A percentile compares a stretch with the other conserved stretches of the same genome.
Conservation (phyloP, 2,329 filamentous ascomycete species). For the Penicillium sp. region DNA sequence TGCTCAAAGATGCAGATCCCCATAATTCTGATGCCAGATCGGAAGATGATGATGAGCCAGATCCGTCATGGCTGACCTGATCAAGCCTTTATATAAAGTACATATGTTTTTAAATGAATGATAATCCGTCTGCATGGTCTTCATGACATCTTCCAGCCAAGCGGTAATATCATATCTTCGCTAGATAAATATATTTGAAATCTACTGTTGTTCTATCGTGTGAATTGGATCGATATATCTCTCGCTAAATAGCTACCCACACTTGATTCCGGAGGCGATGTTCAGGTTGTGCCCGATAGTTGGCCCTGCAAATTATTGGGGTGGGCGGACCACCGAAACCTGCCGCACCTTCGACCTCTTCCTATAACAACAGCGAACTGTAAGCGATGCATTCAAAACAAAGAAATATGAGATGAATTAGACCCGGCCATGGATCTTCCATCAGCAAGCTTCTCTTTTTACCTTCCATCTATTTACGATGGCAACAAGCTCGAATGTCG, state of each 20-base stretch:
- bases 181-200: neutral
- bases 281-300: neutral
- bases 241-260: neutral
- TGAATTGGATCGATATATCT: neutral
- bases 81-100: conserved; percentile 12
- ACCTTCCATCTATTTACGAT: conserved; percentile 77
- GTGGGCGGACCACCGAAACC: neutral
- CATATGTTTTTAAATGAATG: neutral
- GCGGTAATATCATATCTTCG: neutral
- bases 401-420: neutral
- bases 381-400: neutral
- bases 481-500: conserved; percentile 67
- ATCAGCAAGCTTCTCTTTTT: conserved; percentile 50
- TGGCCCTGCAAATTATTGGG: neutral
- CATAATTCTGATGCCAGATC: conserved; percentile 22
- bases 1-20: conserved; percentile 25
- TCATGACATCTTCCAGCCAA: neutral
- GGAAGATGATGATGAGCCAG: conserved; percentile 38
- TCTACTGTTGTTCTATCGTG: neutral
- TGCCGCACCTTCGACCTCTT: neutral
- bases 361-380: neutral
- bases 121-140: neutral
- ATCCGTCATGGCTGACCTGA: conserved; percentile 37
- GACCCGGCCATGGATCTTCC: conserved; percentile 35
- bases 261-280: neutral